Percentiles rank a stretch among this genome's conserved stretches.
Conservation (phyloP, 1,284 basidiomycete species). For the Waitea zeae region DNA sequence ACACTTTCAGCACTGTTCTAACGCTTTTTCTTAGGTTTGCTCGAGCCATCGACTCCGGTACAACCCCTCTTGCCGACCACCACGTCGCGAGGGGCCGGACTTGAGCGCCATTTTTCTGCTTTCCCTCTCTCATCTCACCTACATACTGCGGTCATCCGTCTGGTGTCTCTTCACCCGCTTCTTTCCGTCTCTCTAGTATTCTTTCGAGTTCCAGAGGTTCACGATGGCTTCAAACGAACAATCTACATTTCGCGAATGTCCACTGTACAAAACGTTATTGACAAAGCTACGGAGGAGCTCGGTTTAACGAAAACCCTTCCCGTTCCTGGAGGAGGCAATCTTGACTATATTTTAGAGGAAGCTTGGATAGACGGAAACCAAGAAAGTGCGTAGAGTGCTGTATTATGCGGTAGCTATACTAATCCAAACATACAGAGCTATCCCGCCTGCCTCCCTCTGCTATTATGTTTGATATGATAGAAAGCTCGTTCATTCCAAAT, state of each 20-base stretch:
- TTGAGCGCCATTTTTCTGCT: slow-evolving; percentile 44
- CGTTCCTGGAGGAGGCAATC: slow-evolving; percentile 35
- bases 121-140: slow-evolving; percentile 59
- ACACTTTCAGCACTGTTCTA: slow-evolving; percentile 3
- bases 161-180: slow-evolving; percentile 52
- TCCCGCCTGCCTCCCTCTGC: slow-evolving; percentile 21
- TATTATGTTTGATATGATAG: slow-evolving; percentile 20
- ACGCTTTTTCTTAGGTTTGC: slow-evolving; percentile 22
- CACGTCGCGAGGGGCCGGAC: no score
- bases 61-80: slow-evolving; percentile 8
- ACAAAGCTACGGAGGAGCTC: slow-evolving; percentile 40
- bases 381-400: slow-evolving; percentile 26
- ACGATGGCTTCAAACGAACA: slow-evolving; percentile 52
- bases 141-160: slow-evolving; percentile 46
- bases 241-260: slow-evolving; percentile 39
- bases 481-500: slow-evolving; percentile 18
- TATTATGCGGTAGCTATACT: no score
- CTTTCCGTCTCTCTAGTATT: slow-evolving; percentile 41
- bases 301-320: slow-evolving; percentile 48
- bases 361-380: slow-evolving; percentile 28
- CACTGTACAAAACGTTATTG: slow-evolving; percentile 35
- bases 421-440: slow-evolving; percentile 17
- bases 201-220: slow-evolving; percentile 60
- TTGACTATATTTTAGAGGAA: slow-evolving; percentile 57
- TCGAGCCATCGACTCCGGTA: slow-evolving; percentile 5